Conservation (phyloP, 75 land plant genomes). For the Cryptomeria japonica region DNA sequence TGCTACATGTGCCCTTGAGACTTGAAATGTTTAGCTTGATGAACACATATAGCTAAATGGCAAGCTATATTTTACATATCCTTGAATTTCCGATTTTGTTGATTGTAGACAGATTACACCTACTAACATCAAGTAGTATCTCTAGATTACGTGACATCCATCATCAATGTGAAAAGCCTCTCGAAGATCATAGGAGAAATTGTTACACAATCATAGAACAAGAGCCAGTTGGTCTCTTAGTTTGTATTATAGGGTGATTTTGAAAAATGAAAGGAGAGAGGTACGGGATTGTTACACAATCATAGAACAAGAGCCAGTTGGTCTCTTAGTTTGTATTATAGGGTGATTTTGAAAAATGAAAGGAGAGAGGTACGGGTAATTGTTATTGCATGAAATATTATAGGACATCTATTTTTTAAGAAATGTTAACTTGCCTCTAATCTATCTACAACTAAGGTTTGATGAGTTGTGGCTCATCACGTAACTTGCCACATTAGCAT, state of each 20-base stretch:
- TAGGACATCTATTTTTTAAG: too few species aligned
- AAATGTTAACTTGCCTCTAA: too few species aligned
- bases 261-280: not conserved
- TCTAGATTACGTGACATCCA: not conserved
- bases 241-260: not conserved
- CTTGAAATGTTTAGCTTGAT: not conserved
- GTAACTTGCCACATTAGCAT: too few species aligned
- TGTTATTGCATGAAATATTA: too few species aligned
- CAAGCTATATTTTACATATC: not conserved
- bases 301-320: not conserved
- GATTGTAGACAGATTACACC: not conserved
- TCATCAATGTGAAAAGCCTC: not conserved
- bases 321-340: not conserved
- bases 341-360: not conserved
- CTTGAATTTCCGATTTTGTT: not conserved
- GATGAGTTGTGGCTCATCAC: too few species aligned
- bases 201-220: not conserved
- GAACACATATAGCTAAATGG: not conserved
- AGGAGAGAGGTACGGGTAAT: too few species aligned
- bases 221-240: not conserved
- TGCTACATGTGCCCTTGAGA: too few species aligned
- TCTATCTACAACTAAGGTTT: too few species aligned
- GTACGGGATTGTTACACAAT: too few species aligned
- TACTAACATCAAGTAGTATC: not conserved
- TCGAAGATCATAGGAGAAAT: not conserved